A percentile compares a stretch with the other conserved stretches of the same genome.
phyloP scores from a whole-genome alignment of 495 filamentous ascomycete genomes.

The Platismatia glauca region DNA sequence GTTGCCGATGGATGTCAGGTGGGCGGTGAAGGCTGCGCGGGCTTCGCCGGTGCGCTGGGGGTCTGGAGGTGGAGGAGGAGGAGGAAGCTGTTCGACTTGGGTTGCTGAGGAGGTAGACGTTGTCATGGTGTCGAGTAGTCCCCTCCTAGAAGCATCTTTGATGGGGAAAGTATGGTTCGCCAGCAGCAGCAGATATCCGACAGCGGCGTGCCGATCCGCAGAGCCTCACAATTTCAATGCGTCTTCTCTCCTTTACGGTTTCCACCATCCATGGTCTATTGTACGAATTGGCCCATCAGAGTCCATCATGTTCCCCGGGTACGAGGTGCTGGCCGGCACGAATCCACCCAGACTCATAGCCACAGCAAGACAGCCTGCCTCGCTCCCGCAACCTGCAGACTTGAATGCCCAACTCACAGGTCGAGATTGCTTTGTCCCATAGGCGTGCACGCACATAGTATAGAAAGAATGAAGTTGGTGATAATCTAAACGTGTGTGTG shows the following conservation, averaged over 20 bases:
- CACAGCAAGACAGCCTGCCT: no score
- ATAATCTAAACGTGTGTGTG: no score
- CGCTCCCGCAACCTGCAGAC: no score
- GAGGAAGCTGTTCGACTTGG: not conserved
- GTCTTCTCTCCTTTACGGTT: not conserved
- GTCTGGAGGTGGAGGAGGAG: constrained; percentile 11
- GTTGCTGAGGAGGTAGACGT: not conserved
- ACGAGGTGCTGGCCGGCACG: no score
- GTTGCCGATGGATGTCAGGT: constrained; percentile 59
- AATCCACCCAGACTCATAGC: no score
- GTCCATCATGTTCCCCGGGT: no score
- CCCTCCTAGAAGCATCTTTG: not conserved
- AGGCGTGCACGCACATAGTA: no score
- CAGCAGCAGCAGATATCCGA: not conserved
- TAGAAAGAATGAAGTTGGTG: no score
- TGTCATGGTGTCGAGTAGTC: not conserved
- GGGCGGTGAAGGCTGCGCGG: constrained; percentile 65
- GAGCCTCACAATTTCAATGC: not conserved
- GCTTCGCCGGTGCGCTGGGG: constrained; percentile 52
- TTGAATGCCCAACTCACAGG: no score
- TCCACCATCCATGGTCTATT: not conserved
- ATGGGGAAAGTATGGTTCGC: not conserved
- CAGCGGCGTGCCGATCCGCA: constrained; percentile 2
- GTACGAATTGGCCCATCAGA: no score
- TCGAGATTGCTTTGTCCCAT: no score